Base-by-base conservation (phyloP, 148 eudicot species). In the Linanthus parryae region DNA sequence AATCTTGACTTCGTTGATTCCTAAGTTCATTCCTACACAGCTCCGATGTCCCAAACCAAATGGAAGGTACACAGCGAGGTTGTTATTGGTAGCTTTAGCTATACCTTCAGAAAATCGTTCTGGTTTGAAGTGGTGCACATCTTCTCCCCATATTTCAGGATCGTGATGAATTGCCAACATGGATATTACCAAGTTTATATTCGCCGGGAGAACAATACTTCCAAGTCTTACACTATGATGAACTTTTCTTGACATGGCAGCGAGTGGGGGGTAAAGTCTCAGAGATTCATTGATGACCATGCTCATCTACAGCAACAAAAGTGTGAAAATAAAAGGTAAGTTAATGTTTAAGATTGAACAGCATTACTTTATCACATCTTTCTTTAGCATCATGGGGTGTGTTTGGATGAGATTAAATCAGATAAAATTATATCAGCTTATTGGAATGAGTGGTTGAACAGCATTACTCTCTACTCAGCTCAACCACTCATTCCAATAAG, bases 111-210 rank as follows among this genome's bases (percentile, higher is more conserved):
- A n/a, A 25, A 52, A 35, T 8, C 56, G 33, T 10, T 52, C 56
- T 13, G 56, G 56, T 21, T 11, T 19, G 24, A 50, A 50, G 16
- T 28, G 7, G 24, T 50, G 36, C 16, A 18, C 40, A 31, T 30
- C 55, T 50, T 50, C 55, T 50, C 55, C 55, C 55, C 55, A 50
- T n/a, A 50, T 50, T 21, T 31, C 23, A 52, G 56, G 56, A 25
- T 52, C 42, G 34, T 35, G 42, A 17, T 52, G 56, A 52, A 34
- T 26, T 19, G 43, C 40, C 22, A 53, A 21, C 26, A 33, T 41
- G 21, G 57, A 33, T 13, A 53, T 22, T 11, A 20, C 19, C 16
- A 53, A 19, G 4, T 36, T 28, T 28, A 53, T 36, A 35, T 53
- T 8, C 8, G 29, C 8, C 28, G 44, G 33, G 12, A 53, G 57